Base-by-base conservation (phyloP, 2,329 filamentous ascomycete species). In the Daldinia sp. region DNA sequence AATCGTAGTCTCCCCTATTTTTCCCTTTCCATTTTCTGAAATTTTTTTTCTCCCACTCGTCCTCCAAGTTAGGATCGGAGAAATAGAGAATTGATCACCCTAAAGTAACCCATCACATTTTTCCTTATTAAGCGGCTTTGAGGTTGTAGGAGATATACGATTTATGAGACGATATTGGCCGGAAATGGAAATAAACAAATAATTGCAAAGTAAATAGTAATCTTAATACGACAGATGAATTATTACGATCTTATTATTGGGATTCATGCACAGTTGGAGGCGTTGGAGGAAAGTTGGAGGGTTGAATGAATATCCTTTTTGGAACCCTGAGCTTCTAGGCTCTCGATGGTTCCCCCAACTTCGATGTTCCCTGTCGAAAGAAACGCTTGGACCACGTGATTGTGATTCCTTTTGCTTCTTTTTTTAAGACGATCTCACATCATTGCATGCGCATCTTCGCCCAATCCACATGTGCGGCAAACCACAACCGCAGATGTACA, bases 161-260 rank as follows among this genome's bases (percentile, higher is more conserved):
- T 25, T 15, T 35, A 34, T 13, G 34, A 50, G 23, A 43, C 13
- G 27, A 34, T 52, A 55, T 43, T 34, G 30, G 17, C 61, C 52
- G 45, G n/a, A 62, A 64, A 35, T 13, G 55, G 62, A 61, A 67
- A 55, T 64, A 67, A 64, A 58, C 4, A 61, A 67, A 67, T 58
- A 64, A 15, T 53, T 21, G 25, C 8, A 51, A 64, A 61, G 58
- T 67, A 67, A 67, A 64, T 54, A 67, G 58, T 54, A 67, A 64
- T 64, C 50, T 67, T 56, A 64, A 64, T 67, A 67, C 61, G 61
- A 67, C 54, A 48, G 48, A 35, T n/a, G 58, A 62, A 56, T 25
- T 67, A 57, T 66, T 64, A 58, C 54, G 48, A 64, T 64, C 58
- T 62, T 55, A 62, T 62, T 62, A 57, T 60, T 59, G 34, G 61